Conservation (phyloP, 2,329 filamentous ascomycete species). For the Aspergillus quadricinctus region DNA sequence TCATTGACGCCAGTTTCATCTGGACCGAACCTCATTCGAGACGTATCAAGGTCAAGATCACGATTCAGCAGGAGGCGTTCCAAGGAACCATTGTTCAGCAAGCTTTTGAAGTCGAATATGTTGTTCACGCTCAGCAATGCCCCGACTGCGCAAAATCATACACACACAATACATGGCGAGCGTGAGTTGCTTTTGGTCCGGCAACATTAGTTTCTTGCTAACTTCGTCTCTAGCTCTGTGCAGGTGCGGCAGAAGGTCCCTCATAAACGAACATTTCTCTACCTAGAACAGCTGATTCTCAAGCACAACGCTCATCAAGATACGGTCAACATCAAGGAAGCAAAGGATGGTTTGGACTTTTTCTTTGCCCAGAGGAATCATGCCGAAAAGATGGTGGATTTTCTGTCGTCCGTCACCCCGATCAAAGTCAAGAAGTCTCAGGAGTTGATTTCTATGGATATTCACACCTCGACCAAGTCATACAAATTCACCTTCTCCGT, state of each 20-base stretch:
- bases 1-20: constrained; percentile 93
- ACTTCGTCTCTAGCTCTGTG: constrained; percentile 49
- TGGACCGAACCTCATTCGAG: constrained; percentile 98
- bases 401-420: constrained; percentile 76
- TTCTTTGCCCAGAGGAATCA: constrained; percentile 88
- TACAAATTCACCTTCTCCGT: constrained; percentile 94
- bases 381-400: constrained; percentile 88
- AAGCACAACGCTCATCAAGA: constrained; percentile 90
- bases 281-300: constrained; percentile 88
- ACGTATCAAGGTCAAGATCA: constrained; percentile 90
- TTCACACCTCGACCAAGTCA: constrained; percentile 82
- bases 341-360: constrained; percentile 93
- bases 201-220: neutral
- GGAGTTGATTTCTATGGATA: constrained; percentile 88
- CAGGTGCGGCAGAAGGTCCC: constrained; percentile 96
- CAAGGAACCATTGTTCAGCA: constrained; percentile 76
- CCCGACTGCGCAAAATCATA: constrained; percentile 93
- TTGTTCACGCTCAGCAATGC: constrained; percentile 89
- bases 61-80: constrained; percentile 70
- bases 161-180: constrained; percentile 93
- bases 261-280: constrained; percentile 83
- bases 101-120: constrained; percentile 89
- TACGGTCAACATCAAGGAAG: constrained; percentile 97
- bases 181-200: constrained; percentile 29
- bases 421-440: constrained; percentile 78